Base-by-base conservation (phyloP, 2,329 filamentous ascomycete species). In the Calonectria leucothoes region DNA sequence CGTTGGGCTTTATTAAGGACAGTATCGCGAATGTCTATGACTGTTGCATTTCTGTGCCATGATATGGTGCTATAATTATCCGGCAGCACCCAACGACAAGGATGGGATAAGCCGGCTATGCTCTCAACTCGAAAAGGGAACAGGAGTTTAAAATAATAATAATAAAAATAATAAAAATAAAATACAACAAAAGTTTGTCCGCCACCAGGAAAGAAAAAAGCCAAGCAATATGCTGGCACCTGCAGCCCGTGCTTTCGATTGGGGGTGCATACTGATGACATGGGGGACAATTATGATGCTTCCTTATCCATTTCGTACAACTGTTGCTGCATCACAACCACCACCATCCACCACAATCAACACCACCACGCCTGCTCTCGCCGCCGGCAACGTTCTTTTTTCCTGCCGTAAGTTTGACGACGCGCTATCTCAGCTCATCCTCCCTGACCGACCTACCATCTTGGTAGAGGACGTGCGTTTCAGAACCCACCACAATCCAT, bases 301-400 rank as follows among this genome's bases (percentile, higher is more conserved):
- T 71, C 69, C 71, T 73, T 75, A 69, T 73, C 72, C 64, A 66
- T 61, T 70, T 59, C 71, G 70, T 70, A 52, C 55, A 70, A 69
- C 35, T 37, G 66, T 25, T 52, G 66, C 61, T 70, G 66, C 71
- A 66, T 67, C 59, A 35, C 63, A 75, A 49, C 35, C 57, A 49
- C 31, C 27, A 51, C 31, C 63, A 66, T 17, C 59, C 57, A 69
- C 70, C 65, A 64, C 65, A 49, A 65, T 48, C 65, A 59, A 29
- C 42, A 67, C 29, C 63, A 39, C 25, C 14, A 29, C 33, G 23
- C 52, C 69, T 45, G 55, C 69, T 29, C 42, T 71, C 63, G 69
- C 69, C 69, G 69, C 64, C 69, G 64, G 64, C 64, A 71, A 52
- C 27, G 52, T 61, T 63, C 33, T 35, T 61, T 29, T 67, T 52